Evolutionary conservation across 306 rosid species (phyloP), one percentile per base, ranked within the genome.

Genomic region (Quercus dentata): DNA sequence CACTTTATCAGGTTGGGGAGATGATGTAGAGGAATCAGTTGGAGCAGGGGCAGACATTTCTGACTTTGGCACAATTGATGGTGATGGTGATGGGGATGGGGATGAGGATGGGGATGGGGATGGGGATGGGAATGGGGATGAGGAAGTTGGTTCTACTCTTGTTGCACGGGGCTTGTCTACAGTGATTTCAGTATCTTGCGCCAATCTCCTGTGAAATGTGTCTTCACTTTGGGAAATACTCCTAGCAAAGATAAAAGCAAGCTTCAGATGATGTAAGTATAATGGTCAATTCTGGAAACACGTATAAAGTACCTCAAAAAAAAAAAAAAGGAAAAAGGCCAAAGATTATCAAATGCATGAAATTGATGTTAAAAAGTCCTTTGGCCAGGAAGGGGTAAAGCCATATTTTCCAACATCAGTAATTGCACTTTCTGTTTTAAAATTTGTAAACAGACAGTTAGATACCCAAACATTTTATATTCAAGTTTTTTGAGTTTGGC

Each of bases 161-260:
- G 63, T 41, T 23, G 23, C 82, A 61, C 68, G 82, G 30, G 46
- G 6, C 30, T 20, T 9, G 31, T 27, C 21, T 17, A 28, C 4
- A 23, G 12, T 0, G 63, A 0, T 6, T 3, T 0, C 1, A 15
- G 1, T 4, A 1, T 0, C 23, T 67, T 17, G 84, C 58, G 84
- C 85, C 52, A 75, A 68, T 61, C 86, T 82, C 74, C 92, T 78
- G 23, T 59, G 79, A 85, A 49, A 56, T 6, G 69, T 54, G 38
- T 58, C 83, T 49, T 67, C 75, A 63, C 61, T 70, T 77, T 55
- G 86, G 67, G 62, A 79, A 57, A 55, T 33, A 68, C 78, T 80
- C 84, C 97, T 91, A 74, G 74, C 79, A 85, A 85, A 79, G 74
- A 80, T 15, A 27, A 73, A 65, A 57, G 6, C 71, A 79, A 27